Conservation (phyloP, 345 rosid genomes). For the Clarkia xantiana region DNA sequence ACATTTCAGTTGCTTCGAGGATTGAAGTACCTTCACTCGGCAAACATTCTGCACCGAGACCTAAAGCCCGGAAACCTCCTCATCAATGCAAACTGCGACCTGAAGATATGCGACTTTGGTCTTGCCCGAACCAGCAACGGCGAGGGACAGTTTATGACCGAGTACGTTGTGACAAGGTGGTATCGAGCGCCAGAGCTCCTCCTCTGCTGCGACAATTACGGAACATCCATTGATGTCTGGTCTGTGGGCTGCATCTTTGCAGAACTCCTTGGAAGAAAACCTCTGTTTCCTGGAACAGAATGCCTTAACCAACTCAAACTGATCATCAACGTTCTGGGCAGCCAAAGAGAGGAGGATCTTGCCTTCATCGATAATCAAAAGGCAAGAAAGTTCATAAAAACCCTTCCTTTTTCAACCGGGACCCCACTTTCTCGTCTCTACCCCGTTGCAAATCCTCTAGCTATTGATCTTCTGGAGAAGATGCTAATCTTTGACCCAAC, state of each 20-base stretch:
- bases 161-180: conserved; percentile 83
- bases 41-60: conserved; percentile 79
- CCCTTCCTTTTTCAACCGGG: conserved; percentile 55
- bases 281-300: conserved; percentile 78
- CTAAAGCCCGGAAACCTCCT: conserved; percentile 86
- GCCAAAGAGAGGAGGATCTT: conserved; percentile 52
- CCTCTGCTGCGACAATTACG: conserved; percentile 67
- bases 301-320: conserved; percentile 75
- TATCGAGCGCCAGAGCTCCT: conserved; percentile 89
- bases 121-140: conserved; percentile 57
- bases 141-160: conserved; percentile 79
- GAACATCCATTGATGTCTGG: conserved; percentile 76
- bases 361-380: conserved; percentile 58
- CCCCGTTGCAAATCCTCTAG: conserved; percentile 63
- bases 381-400: conserved; percentile 48
- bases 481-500: conserved; percentile 85
- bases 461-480: conserved; percentile 54
- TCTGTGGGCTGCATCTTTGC: conserved; percentile 94
- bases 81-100: conserved; percentile 63
- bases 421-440: conserved; percentile 39
- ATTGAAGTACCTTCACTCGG: conserved; percentile 83
- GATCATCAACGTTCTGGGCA: conserved; percentile 57
- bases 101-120: conserved; percentile 83
- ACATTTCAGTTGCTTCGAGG: conserved; percentile 52
- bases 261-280: conserved; percentile 68